phyloP scores from a whole-genome alignment of 2,329 filamentous ascomycete genomes.

The Botrytis aclada region DNA sequence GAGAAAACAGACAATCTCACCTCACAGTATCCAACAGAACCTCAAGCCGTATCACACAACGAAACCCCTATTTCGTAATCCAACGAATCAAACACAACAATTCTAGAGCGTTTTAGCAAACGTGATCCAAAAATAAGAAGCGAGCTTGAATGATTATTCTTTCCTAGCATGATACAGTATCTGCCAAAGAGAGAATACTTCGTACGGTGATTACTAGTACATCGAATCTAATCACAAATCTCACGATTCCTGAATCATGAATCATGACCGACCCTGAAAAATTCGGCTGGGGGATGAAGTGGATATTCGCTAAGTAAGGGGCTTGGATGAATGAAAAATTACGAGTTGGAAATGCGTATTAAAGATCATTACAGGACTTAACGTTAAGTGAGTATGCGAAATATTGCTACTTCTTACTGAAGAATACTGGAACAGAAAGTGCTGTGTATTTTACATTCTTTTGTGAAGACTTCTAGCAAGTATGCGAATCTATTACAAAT shows the following conservation, averaged over 20 bases:
- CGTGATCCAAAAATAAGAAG: too few species aligned
- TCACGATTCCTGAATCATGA: too few species aligned
- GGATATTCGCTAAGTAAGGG: neutral
- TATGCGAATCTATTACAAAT: neutral
- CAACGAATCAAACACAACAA: too few species aligned
- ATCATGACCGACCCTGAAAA: neutral
- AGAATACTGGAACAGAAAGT: neutral
- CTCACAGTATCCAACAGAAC: too few species aligned
- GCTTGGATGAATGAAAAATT: neutral
- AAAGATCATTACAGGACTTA: neutral
- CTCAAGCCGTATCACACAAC: too few species aligned
- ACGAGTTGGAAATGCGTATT: neutral
- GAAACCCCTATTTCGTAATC: too few species aligned
- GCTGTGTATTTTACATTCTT: neutral
- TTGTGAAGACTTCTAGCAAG: neutral
- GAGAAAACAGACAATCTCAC: too few species aligned
- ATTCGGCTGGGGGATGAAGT: neutral
- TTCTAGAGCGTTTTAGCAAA: too few species aligned
- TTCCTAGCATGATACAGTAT: fast-evolving
- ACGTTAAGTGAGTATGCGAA: neutral
- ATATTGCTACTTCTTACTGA: neutral
- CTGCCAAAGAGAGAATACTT: too few species aligned
- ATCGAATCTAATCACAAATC: neutral
- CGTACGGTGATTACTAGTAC: neutral
- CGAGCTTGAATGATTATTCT: too few species aligned